phyloP scores from a whole-genome alignment of 331 rosid genomes.

The Telfairia occidentalis region DNA sequence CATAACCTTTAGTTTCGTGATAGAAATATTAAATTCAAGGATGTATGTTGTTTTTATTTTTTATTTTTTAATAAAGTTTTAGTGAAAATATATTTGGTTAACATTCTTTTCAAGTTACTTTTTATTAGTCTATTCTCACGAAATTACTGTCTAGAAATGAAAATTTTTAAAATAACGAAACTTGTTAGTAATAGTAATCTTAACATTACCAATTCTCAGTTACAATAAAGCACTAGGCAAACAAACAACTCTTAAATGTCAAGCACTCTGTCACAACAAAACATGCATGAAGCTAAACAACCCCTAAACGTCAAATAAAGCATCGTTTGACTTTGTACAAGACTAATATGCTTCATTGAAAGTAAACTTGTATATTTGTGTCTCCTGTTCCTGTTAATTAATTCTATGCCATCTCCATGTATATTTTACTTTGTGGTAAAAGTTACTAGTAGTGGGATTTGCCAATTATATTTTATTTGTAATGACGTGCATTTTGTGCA shows the following conservation, averaged over 20 bases:
- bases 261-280: background rate
- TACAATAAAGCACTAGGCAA: background rate
- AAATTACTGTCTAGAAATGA: background rate
- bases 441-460: too few relatives aligned
- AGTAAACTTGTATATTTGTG: background rate
- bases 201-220: background rate
- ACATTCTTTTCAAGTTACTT: background rate
- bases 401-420: background rate
- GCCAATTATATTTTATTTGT: background rate
- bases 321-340: background rate
- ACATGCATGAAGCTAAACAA: background rate
- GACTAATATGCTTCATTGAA: background rate
- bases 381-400: background rate
- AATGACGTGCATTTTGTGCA: too few relatives aligned
- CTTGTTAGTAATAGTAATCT: background rate
- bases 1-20: background rate
- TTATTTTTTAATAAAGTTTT: background rate
- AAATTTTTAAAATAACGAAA: background rate
- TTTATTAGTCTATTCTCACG: background rate
- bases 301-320: background rate
- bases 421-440: too few relatives aligned
- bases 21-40: background rate
- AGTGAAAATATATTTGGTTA: background rate
- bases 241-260: background rate
- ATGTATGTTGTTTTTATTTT: background rate